Percentiles rank a stretch among this genome's conserved stretches.
Evolutionary conservation across 2,329 filamentous ascomycete genomes (phyloP).

Genomic region (Talaromyces sp.): DNA sequence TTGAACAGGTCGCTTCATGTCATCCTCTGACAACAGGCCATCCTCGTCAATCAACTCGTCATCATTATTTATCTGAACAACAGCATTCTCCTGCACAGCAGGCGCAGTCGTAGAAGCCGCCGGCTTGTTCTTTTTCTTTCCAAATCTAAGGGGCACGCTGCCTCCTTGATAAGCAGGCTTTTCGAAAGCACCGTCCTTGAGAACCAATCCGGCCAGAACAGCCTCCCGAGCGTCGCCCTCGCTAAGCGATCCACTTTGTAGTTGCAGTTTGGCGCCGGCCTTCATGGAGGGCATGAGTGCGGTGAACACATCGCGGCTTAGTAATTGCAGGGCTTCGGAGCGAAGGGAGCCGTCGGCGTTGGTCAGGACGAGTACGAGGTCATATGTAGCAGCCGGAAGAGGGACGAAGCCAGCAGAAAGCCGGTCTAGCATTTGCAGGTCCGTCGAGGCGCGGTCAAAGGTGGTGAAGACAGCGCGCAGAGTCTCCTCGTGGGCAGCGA

Average conservation of each 20-base stretch:
- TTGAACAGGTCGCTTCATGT: constrained; percentile 69
- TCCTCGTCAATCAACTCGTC: constrained; percentile 91
- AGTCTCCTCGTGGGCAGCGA: constrained; percentile 77
- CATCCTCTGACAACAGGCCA: constrained; percentile 76
- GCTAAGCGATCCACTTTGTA: constrained; percentile 62
- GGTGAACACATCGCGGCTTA: constrained; percentile 8
- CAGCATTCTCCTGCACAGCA: constrained; percentile 17
- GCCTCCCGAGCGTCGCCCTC: constrained; percentile 56
- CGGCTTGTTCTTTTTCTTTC: constrained; percentile 44
- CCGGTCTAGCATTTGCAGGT: constrained; percentile 97
- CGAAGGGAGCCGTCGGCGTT: constrained; percentile 39
- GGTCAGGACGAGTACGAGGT: constrained; percentile 76
- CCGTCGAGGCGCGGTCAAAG: constrained; percentile 70
- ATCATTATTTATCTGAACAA: constrained; percentile 8
- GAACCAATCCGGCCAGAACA: constrained; percentile 74
- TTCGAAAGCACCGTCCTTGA: constrained; percentile 56
- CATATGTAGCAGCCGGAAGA: constrained; percentile 73
- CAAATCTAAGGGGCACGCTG: constrained; percentile 59
- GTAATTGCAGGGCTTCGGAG: constrained; percentile 4
- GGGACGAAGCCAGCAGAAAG: constrained; percentile 74
- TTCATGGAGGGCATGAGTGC: constrained; percentile 10
- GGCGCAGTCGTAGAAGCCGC: background rate
- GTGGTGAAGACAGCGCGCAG: constrained; percentile 65
- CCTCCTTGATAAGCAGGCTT: constrained; percentile 63
- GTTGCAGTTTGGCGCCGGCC: constrained; percentile 23